Percentiles rank a stretch among this genome's conserved stretches.
These are phyloP conservation scores for Quercus suber DNA, from an alignment of 306 rosid genomes.

Conservation along the genomic window DNA sequence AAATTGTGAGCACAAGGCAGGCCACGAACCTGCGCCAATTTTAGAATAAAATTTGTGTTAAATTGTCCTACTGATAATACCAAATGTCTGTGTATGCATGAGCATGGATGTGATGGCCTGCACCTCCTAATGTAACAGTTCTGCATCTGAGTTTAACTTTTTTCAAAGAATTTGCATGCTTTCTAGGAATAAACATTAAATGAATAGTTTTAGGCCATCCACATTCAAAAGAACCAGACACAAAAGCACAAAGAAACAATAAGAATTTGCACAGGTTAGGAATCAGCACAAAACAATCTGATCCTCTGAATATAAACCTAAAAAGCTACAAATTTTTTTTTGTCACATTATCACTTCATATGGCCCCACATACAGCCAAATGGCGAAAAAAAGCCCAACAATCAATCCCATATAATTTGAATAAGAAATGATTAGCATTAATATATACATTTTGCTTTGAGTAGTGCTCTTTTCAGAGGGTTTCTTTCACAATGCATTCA, in stretches of 20 bases:
- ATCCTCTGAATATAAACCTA: neutral
- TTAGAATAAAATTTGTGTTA: conserved; percentile 21
- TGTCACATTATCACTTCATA: neutral
- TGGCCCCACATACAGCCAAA: conserved; percentile 3
- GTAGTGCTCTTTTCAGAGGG: neutral
- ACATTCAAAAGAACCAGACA: neutral
- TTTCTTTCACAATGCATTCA: neutral
- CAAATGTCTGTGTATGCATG: neutral
- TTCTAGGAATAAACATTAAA: neutral
- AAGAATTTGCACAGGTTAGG: neutral
- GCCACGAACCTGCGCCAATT: conserved; percentile 84
- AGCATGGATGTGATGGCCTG: neutral
- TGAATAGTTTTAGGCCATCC: neutral
- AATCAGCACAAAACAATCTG: neutral
- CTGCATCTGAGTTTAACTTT: neutral
- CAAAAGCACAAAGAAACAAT: neutral
- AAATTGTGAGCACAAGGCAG: conserved; percentile 98
- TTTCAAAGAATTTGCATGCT: conserved; percentile 3
- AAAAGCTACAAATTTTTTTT: neutral
- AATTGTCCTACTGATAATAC: conserved; percentile 1
- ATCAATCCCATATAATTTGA: neutral
- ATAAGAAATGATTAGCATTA: conserved; percentile 2
- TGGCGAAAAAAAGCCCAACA: conserved; percentile 1
- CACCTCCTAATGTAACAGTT: neutral
- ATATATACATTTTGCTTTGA: neutral